Evolutionary conservation across 192 early-diverging fungal species (phyloP), one percentile per base, ranked within the genome.

Genomic region (Podila minutissima): DNA sequence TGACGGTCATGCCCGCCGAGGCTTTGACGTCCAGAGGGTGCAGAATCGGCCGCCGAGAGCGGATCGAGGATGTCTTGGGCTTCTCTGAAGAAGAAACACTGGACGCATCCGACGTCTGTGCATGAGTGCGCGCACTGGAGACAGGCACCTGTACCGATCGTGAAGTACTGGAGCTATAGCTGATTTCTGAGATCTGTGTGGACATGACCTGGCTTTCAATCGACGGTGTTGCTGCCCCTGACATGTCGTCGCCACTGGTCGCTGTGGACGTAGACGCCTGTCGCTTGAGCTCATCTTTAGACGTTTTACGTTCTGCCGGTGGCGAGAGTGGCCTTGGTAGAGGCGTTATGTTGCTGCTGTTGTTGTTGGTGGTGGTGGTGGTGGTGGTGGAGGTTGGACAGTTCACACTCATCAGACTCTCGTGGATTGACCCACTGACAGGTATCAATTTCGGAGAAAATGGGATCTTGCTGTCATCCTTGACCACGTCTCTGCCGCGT

Each of bases 191-290:
- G 7, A 79, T 79, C 59, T 79, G 70, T 2, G 76, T 79, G 17
- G 70, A 79, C 28, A 79, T 46, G 51, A 79, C 76, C 31, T 79
- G 76, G 17, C 62, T 67, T 49, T 79, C 76, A 19, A 79, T 72
- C 2, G 75, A 77, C 2, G 28, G 55, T 26, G 65, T 20, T 20
- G 55, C 55, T 57, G 41, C 49, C 0, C 3, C 41, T 13, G 6
- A 38, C 15, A 13, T 3, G 29, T 19, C 41, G 3, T 38, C 49
- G 24, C 11, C 10, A 20, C 48, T 37, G 26, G 22, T 15, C 4
- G 46, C 22, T 4, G 19, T 31, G 24, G 49, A 4, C 64, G 32
- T 15, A 0, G 20, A 13, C 13, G 20, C 50, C 20, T n/a, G 31
- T 58, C 6, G 22, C n/a, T 24, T 55, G 22, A 55, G 6, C 12